These are phyloP conservation scores for Tranzscheliella williamsii DNA, from an alignment of 1,284 basidiomycete genomes.

Conservation along the genomic window DNA sequence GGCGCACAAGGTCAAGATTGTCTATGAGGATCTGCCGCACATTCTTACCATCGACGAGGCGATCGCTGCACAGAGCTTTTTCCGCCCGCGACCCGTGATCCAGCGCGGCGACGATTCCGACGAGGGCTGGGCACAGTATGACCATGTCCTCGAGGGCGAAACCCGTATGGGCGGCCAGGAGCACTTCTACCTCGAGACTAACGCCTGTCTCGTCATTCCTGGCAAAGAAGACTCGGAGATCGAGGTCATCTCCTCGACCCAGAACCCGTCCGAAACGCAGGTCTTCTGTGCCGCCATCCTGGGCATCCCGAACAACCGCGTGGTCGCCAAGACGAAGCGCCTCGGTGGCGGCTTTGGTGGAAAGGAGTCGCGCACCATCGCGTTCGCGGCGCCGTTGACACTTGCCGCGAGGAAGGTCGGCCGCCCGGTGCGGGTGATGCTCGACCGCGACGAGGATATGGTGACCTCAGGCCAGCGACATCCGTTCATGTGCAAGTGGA, in stretches of 20 bases:
- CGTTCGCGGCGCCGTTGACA: conserved; percentile 45
- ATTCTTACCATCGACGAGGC: conserved; percentile 61
- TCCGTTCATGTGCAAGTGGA: conserved; percentile 60
- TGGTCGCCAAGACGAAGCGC: conserved; percentile 57
- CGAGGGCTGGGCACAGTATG: conserved; percentile 38
- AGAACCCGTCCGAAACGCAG: conserved; percentile 61
- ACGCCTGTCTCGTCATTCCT: conserved; percentile 59
- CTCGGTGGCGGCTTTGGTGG: conserved; percentile 62
- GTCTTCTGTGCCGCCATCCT: conserved; percentile 58
- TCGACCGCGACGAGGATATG: conserved; percentile 62
- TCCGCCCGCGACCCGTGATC: conserved; percentile 43
- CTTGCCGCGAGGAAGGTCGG: conserved; percentile 58
- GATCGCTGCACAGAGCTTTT: conserved; percentile 49
- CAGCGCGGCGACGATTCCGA: conserved; percentile 41
- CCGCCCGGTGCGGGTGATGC: conserved; percentile 59
- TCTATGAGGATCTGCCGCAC: conserved; percentile 60
- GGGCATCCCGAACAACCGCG: conserved; percentile 59
- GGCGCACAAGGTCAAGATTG: conserved; percentile 56
- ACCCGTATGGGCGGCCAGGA: conserved; percentile 60
- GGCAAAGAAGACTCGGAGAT: conserved; percentile 61
- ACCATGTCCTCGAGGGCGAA: conserved; percentile 53
- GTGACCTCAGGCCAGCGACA: conserved; percentile 60
- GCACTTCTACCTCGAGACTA: conserved; percentile 59
- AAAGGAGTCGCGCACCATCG: conserved; percentile 54
- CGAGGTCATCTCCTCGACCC: conserved; percentile 60